Evolutionary conservation across 768 basidiomycete species (phyloP), one percentile per base, ranked within the genome.

Genomic region (Trametopsis cervina): DNA sequence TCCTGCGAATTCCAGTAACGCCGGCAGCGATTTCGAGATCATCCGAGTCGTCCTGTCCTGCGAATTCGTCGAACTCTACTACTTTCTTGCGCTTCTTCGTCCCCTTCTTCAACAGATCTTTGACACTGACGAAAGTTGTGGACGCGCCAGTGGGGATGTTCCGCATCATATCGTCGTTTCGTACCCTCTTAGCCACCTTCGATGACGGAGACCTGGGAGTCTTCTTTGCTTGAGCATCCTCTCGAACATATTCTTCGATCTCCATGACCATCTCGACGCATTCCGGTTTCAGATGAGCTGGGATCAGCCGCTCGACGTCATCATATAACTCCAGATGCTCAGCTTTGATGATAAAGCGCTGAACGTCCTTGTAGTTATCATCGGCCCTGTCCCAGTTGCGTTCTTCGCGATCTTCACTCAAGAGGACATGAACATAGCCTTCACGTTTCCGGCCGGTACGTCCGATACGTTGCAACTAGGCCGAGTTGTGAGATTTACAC

Each of bases 391-490:
- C 84, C 72, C 93, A 88, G 58, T 96, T 95, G 41, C 72, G 60
- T 57, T 98, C 93, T 66, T 99, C 96, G 20, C 94, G 83, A 24
- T 81, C 80, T 64, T 95, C 88, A 4, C 93, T 81, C 55, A 97
- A 82, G 17, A 99, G 73, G 10, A 94, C 88, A 58, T 94, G 88
- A n/a, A 99, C 87, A 40, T 76, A 69, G 7, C 96, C 96, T 39
- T 82, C 78, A 27, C 90, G 80, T 65, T 93, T 93, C 40, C 96
- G 87, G 11, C 96, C 96, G 0, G 96, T 97, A 46, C 96, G 78
- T 42, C 96, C 96, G 44, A 95, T 78, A 17, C 96, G 85, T 78
- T 99, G 96, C 17, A 99, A 78, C 94, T 98, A 57, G 7, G 26
- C n/a, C n/a, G n/a, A n/a, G n/a, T n/a, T n/a, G n/a, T n/a, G n/a